Conservation (phyloP, 1,139 yeast species). For the Torulaspora pretoriensis region DNA sequence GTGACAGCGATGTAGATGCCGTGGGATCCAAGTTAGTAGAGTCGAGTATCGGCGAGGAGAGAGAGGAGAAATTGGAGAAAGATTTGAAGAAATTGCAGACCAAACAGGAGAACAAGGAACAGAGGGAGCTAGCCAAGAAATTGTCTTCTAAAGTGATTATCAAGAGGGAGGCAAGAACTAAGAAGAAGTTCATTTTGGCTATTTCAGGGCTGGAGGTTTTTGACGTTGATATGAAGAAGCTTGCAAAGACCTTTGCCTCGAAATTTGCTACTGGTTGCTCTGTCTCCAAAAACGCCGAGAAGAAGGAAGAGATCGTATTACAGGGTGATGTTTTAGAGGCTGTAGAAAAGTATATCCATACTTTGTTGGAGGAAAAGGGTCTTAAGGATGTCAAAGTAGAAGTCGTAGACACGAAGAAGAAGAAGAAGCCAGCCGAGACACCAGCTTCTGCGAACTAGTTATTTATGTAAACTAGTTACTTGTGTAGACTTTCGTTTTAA, state of each 20-base stretch:
- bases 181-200: constrained; percentile 82
- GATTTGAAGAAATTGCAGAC: constrained; percentile 82
- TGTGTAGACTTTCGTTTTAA: background rate
- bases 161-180: constrained; percentile 86
- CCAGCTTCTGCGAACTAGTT: constrained; percentile 2
- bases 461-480: background rate
- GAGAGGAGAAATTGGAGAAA: constrained; percentile 75
- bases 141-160: constrained; percentile 74
- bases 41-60: constrained; percentile 47
- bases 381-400: constrained; percentile 82
- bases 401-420: constrained; percentile 75
- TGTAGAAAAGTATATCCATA: constrained; percentile 71
- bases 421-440: constrained; percentile 43
- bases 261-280: constrained; percentile 97
- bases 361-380: constrained; percentile 75
- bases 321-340: constrained; percentile 97
- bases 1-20: constrained; percentile 25
- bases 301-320: constrained; percentile 84
- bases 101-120: constrained; percentile 84
- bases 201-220: constrained; percentile 86
- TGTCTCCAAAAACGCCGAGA: constrained; percentile 87
- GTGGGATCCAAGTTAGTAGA: constrained; percentile 28
- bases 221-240: constrained; percentile 82
- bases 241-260: constrained; percentile 87
- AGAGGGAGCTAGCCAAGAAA: constrained; percentile 76